Conservation (phyloP, 257 asterid genomes). For the Ballota nigra region DNA sequence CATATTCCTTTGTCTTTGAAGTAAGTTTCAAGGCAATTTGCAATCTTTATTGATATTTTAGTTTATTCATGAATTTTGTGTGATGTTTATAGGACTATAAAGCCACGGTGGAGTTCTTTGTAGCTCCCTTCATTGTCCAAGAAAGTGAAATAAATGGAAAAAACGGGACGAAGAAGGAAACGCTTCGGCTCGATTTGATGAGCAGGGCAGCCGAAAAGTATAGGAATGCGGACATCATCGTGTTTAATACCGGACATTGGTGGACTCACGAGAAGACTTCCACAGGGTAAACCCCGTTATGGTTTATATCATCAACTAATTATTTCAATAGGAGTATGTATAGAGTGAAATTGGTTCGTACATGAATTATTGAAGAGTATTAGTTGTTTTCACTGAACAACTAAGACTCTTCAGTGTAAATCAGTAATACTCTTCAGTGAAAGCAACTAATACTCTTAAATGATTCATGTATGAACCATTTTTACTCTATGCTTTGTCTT, state of each 20-base stretch:
- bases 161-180: slow-evolving; percentile 62
- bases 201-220: slow-evolving; percentile 47
- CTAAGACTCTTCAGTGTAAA: too few relatives aligned
- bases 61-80: slow-evolving; percentile 31
- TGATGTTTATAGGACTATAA: slow-evolving; percentile 65
- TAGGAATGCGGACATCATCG: slow-evolving; percentile 54
- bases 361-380: too few relatives aligned
- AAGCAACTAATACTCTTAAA: too few relatives aligned
- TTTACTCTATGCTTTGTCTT: too few relatives aligned
- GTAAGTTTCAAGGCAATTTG: slow-evolving; percentile 36
- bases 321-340: neutral
- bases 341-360: too few relatives aligned
- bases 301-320: neutral
- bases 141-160: slow-evolving; percentile 50
- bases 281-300: slow-evolving; percentile 42
- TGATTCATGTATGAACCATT: too few relatives aligned
- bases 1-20: slow-evolving; percentile 61
- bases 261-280: slow-evolving; percentile 91
- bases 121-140: slow-evolving; percentile 69
- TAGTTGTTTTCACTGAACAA: too few relatives aligned
- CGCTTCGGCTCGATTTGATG: slow-evolving; percentile 65
- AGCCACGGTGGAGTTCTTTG: slow-evolving; percentile 67
- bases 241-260: slow-evolving; percentile 89
- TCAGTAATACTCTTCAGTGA: too few relatives aligned
- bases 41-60: neutral